Evolutionary conservation across 257 asterid species (phyloP).

Genomic region (Echites panduratus): DNA sequence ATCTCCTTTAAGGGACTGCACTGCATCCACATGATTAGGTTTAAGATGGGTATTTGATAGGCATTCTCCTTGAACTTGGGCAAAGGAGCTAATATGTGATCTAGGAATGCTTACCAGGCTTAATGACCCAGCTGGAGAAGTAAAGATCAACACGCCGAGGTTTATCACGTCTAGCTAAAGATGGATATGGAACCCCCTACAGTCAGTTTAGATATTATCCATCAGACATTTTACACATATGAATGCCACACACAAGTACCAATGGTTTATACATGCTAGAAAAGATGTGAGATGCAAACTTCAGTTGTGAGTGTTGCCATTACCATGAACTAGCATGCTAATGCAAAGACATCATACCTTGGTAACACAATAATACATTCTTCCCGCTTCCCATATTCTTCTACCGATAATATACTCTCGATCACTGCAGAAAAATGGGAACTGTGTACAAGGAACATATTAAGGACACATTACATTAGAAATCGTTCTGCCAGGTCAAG

Average conservation of each 20-base stretch:
- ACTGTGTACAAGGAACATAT: constrained; percentile 41
- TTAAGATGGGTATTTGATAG: neutral
- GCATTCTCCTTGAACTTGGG: neutral
- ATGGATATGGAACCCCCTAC: constrained; percentile 74
- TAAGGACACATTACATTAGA: constrained; percentile 12
- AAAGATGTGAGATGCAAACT: neutral
- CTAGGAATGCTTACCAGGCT: constrained; percentile 33
- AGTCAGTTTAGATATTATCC: constrained; percentile 19
- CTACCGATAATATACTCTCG: constrained; percentile 77
- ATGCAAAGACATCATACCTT: constrained; percentile 41
- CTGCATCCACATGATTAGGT: constrained; percentile 28
- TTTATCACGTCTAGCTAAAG: constrained; percentile 68
- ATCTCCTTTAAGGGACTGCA: constrained; percentile 68
- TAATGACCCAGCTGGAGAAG: constrained; percentile 92
- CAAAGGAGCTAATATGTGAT: neutral
- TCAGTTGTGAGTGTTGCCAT: neutral
- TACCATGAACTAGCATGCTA: neutral
- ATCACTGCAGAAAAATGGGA: constrained; percentile 91
- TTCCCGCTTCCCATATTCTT: constrained; percentile 79
- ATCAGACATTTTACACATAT: neutral
- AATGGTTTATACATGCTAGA: neutral
- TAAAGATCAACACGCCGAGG: constrained; percentile 88
- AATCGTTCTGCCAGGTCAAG: constrained; percentile 12
- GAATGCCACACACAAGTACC: neutral
- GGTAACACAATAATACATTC: constrained; percentile 53